Evolutionary conservation across 192 early-diverging fungal species (phyloP), one percentile per base, ranked within the genome.

Genomic region (Coemansia sp.): DNA sequence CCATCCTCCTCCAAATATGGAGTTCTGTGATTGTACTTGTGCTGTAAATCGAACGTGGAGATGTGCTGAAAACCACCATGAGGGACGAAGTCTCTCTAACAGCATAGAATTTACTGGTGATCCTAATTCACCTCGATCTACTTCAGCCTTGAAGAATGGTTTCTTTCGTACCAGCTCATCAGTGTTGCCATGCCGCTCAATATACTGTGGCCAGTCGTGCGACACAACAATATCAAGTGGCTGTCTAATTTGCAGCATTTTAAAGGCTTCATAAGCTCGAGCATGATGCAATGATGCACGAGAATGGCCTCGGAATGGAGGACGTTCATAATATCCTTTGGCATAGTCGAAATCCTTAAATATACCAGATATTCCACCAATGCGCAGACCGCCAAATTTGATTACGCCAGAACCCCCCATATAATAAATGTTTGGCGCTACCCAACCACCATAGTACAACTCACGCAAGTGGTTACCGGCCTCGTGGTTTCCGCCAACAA

Each of bases 401-500:
- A 99, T 76, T 16, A 97, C 94, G 16, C 91, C 90, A 2, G 91
- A 88, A 52, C 78, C 84, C 5, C 98, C 96, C 47, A 98, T 73
- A 62, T 89, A 98, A 74, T 94, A 98, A 19, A 99, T 95, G 58
- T 96, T 93, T 7, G 90, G 88, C 56, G 87, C 87, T 1, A 93
- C 95, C 93, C 93, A 99, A 22, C 97, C 97, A 32, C 97, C 95
- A 62, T 94, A 88, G 74, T 92, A 97, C 82, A 99, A 81, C 81
- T 99, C 98, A 86, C 93, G 93, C 27, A 97, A 69, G 73, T 98
- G 96, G 65, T 91, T 93, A 30, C 89, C 90, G 0, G 94, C 92
- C 74, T 99, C 98, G 67, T 99, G 98, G 76, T 99, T 99, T 24
- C 98, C 98, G 12, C 98, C 98, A 64, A 99, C 89, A 78, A 99